Conservation (phyloP, 495 filamentous ascomycete genomes). For the Chaetomium cochliodes region DNA sequence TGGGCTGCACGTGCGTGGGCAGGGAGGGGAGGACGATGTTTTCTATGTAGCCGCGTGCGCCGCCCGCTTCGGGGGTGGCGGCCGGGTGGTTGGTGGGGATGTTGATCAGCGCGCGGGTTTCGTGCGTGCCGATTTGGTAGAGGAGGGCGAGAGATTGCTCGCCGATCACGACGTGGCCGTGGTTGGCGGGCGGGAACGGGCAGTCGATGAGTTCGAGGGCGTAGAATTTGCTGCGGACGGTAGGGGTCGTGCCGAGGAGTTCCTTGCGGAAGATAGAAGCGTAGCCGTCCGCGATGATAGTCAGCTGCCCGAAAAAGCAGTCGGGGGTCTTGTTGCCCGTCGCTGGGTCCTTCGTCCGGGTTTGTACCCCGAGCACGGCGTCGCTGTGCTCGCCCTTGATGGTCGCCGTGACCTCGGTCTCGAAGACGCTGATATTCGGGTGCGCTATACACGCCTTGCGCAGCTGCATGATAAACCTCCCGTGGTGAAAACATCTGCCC, state of each 20-base stretch:
- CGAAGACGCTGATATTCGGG: conserved; percentile 70
- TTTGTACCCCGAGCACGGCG: conserved; percentile 74
- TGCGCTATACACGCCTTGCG: conserved; percentile 63
- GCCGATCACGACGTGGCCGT: conserved; percentile 86
- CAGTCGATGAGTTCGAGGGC: conserved; percentile 89
- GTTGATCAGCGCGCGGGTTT: conserved; percentile 88
- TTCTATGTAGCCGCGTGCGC: conserved; percentile 75
- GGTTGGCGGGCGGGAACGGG: conserved; percentile 64
- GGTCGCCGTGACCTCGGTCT: conserved; percentile 65
- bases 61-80: conserved; percentile 67
- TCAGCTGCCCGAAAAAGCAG: conserved; percentile 82
- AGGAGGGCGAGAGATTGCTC: conserved; percentile 78
- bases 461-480: conserved; percentile 75
- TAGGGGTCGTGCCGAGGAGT: conserved; percentile 64
- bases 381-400: conserved; percentile 57
- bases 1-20: conserved; percentile 67
- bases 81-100: conserved; percentile 77
- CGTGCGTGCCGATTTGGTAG: conserved; percentile 95
- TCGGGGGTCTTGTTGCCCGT: conserved; percentile 58
- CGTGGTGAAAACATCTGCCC: conserved; percentile 78
- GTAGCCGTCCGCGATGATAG: conserved; percentile 90
- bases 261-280: conserved; percentile 87
- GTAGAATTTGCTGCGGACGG: conserved; percentile 80
- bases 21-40: conserved; percentile 76
- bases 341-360: conserved; percentile 54